Evolutionary conservation across 2,329 filamentous ascomycete genomes (phyloP).

Genomic region (Phaeosphaeria sp.): DNA sequence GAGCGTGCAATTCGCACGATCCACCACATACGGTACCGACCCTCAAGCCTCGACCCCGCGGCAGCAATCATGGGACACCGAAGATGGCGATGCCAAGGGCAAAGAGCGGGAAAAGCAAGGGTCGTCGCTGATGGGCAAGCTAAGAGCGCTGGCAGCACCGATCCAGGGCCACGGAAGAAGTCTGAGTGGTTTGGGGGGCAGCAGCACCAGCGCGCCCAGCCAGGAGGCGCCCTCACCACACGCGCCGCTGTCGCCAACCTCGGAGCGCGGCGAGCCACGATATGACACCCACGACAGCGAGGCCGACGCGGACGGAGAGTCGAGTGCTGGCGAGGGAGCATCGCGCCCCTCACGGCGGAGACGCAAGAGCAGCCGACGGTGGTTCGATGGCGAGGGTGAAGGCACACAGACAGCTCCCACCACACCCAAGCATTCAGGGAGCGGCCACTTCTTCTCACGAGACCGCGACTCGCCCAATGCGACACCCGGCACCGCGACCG

Average conservation of each 20-base stretch:
- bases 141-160: conserved; percentile 73
- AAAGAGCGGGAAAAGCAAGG: conserved; percentile 56
- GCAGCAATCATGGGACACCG: conserved; percentile 68
- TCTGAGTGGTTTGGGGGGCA: conserved; percentile 8
- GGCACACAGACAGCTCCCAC: conserved; percentile 70
- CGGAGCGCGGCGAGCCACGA: conserved; percentile 55
- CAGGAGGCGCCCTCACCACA: conserved; percentile 47
- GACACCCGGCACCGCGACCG: conserved; percentile 33
- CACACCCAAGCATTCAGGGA: conserved; percentile 64
- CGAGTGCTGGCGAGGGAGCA: conserved; percentile 76
- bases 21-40: conserved; percentile 47
- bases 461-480: conserved; percentile 49
- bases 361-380: conserved; percentile 68
- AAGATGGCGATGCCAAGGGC: conserved; percentile 67
- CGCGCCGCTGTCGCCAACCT: conserved; percentile 53
- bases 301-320: conserved; percentile 79
- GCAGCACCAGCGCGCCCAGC: conserved; percentile 21
- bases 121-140: conserved; percentile 76
- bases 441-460: conserved; percentile 56
- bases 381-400: conserved; percentile 53
- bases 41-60: conserved; percentile 60
- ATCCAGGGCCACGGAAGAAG: conserved; percentile 59
- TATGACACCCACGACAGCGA: conserved; percentile 70
- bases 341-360: conserved; percentile 59
- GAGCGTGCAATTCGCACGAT: conserved; percentile 78